A percentile compares a stretch with the other conserved stretches of the same genome.
These are phyloP conservation scores for Psilocybe cubensis DNA, from an alignment of 768 basidiomycete species.

Conservation along the genomic window DNA sequence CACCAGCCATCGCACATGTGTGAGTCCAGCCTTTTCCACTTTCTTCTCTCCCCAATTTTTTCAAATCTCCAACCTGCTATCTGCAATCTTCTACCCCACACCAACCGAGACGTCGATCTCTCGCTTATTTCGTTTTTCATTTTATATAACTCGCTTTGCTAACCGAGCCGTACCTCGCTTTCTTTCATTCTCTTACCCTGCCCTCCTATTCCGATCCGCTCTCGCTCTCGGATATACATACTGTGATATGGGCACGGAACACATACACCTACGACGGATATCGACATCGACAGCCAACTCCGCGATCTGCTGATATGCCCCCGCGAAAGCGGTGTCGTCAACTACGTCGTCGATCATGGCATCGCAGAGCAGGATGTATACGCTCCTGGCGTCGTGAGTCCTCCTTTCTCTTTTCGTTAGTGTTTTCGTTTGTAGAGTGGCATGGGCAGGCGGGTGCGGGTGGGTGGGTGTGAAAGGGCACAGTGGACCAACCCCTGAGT, in stretches of 20 bases:
- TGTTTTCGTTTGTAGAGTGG: not conserved
- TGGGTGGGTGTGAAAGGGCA: too few relatives aligned
- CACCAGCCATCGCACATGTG: conserved; percentile 66
- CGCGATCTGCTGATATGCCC: conserved; percentile 79
- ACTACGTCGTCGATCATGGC: conserved; percentile 53
- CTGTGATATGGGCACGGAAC: too few relatives aligned
- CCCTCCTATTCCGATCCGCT: not conserved
- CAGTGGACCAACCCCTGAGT: too few relatives aligned
- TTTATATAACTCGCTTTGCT: too few relatives aligned
- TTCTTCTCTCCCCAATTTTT: not conserved
- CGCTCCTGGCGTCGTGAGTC: conserved; percentile 23
- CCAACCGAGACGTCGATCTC: too few relatives aligned
- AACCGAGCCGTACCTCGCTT: too few relatives aligned
- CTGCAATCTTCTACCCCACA: too few relatives aligned
- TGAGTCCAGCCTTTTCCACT: conserved; percentile 30
- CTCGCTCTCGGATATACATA: not conserved
- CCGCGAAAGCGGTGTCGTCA: conserved; percentile 62
- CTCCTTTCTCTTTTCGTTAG: not conserved
- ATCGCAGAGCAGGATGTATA: conserved; percentile 64
- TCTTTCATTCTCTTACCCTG: too few relatives aligned
- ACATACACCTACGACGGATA: not conserved
- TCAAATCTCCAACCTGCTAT: too few relatives aligned
- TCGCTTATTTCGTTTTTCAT: too few relatives aligned
- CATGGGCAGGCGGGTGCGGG: not conserved
- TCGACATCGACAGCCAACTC: conserved; percentile 54